Conservation (phyloP, 495 filamentous ascomycete genomes). For the Tuber magnatum region DNA sequence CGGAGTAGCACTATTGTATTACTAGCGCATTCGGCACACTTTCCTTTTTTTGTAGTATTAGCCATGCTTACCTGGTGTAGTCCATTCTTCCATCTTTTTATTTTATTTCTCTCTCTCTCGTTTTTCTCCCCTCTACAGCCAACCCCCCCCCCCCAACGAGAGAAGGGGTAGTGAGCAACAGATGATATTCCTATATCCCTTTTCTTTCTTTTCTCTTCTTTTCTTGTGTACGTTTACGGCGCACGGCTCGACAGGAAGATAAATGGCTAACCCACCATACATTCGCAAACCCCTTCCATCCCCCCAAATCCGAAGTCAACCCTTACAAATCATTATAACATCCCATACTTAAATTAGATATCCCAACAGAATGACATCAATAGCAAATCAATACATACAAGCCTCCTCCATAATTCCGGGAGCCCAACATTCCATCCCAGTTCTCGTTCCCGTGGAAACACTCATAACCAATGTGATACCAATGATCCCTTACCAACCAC, state of each 20-base stretch:
- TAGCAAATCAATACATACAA: too few species aligned
- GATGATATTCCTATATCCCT: background rate
- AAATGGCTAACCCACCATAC: background rate
- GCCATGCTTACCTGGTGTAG: background rate
- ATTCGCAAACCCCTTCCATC: background rate
- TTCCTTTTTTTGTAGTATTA: slow-evolving; percentile 1
- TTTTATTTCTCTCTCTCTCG: background rate
- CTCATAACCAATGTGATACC: too few species aligned
- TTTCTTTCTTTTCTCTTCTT: background rate
- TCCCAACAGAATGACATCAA: too few species aligned
- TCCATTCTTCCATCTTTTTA: background rate
- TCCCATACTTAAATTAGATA: too few species aligned
- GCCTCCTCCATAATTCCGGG: too few species aligned
- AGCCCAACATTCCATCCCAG: too few species aligned
- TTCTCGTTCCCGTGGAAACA: too few species aligned
- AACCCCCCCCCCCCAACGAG: background rate
- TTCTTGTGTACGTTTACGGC: background rate
- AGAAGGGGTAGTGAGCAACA: background rate
- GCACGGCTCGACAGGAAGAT: background rate
- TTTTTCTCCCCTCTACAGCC: background rate
- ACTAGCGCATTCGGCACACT: background rate
- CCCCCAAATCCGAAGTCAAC: background rate
- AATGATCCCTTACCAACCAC: too few species aligned
- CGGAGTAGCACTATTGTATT: slow-evolving; percentile 45
- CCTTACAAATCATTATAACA: too few species aligned